phyloP scores from a whole-genome alignment of 345 rosid species.

The Punica granatum region DNA sequence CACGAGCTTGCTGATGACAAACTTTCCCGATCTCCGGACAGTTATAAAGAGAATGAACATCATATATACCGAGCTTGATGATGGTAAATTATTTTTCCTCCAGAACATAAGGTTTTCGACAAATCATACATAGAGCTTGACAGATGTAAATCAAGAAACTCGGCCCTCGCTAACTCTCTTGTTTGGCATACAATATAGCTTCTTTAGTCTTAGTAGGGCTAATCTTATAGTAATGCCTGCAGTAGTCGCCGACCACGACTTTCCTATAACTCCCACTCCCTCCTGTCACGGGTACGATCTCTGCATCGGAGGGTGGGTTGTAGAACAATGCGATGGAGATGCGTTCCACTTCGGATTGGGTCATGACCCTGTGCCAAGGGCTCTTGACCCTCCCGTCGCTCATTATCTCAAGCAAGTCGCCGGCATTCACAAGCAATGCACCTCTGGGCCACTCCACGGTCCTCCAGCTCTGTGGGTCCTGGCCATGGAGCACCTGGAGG shows the following conservation, averaged over 20 bases:
- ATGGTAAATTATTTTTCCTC: no score
- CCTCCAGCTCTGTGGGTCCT: conserved; percentile 6
- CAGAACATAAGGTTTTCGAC: no score
- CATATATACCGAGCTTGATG: no score
- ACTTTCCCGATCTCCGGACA: no score
- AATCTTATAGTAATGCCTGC: conserved; percentile 13
- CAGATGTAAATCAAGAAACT: neutral
- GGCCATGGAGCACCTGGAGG: conserved; percentile 7
- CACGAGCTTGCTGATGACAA: neutral
- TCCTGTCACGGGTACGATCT: neutral
- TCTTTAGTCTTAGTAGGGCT: conserved; percentile 15
- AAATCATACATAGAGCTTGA: no score
- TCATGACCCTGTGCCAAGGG: conserved; percentile 25
- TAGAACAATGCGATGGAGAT: conserved; percentile 23
- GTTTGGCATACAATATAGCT: conserved; percentile 15
- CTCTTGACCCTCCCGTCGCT: conserved; percentile 19
- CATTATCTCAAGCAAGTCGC: conserved; percentile 22
- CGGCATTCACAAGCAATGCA: conserved; percentile 12
- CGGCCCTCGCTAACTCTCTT: neutral
- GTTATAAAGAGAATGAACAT: no score
- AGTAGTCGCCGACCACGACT: conserved; percentile 17
- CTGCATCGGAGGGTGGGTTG: conserved; percentile 5
- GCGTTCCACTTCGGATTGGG: conserved; percentile 7
- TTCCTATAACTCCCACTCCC: conserved; percentile 5
- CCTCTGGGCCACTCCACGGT: conserved; percentile 12